These are phyloP conservation scores for Cladosporium phlei DNA, from an alignment of 2,329 filamentous ascomycete species.

Conservation along the genomic window DNA sequence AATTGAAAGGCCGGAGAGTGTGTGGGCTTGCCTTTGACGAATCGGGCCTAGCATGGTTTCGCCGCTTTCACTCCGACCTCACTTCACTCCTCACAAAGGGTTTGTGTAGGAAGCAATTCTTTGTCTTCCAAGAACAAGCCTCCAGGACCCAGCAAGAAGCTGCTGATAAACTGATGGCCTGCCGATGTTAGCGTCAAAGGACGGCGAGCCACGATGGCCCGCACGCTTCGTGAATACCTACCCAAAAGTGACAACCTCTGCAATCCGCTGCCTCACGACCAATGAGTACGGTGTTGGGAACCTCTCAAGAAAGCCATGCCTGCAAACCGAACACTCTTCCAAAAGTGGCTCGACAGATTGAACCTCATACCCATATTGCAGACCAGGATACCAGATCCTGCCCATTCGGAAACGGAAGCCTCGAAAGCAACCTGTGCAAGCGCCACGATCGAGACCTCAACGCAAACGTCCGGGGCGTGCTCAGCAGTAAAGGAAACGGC, in stretches of 20 bases:
- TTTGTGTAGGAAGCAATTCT: no score
- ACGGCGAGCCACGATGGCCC: not conserved
- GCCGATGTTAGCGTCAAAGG: not conserved
- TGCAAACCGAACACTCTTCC: no score
- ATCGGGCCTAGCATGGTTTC: no score
- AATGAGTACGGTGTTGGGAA: not conserved
- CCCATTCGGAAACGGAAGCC: not conserved
- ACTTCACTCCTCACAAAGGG: no score
- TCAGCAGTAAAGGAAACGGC: no score
- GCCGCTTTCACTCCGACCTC: not conserved
- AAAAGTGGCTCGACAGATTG: no score
- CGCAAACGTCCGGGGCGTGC: not conserved
- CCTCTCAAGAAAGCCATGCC: not conserved
- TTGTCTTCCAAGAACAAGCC: no score
- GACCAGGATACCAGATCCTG: not conserved
- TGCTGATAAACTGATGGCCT: constrained; percentile 4
- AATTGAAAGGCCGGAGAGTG: no score
- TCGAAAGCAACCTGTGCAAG: no score
- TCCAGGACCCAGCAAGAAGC: not conserved
- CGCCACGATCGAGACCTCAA: not conserved
- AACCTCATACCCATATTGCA: no score
- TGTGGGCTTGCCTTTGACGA: no score
- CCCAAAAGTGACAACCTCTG: not conserved
- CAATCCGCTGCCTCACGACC: not conserved
- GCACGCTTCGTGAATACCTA: not conserved